Evolutionary conservation across 2,329 filamentous ascomycete species (phyloP).

Genomic region (Penicillium italicum): DNA sequence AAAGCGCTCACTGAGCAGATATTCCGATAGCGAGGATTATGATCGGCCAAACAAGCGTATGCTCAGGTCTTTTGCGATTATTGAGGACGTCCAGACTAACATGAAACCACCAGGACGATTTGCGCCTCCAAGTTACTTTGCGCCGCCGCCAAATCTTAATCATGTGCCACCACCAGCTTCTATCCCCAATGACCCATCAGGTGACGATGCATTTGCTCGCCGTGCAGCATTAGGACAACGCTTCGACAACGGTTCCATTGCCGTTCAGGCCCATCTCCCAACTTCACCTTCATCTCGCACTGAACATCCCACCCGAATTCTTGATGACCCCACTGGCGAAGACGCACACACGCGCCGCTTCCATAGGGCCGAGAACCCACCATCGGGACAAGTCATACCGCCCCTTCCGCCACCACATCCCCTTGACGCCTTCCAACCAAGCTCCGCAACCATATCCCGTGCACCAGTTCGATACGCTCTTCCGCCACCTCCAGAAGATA

Average conservation of each 20-base stretch:
- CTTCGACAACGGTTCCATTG: slow-evolving; percentile 8
- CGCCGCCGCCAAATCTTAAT: slow-evolving; percentile 49
- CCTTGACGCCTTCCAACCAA: slow-evolving; percentile 39
- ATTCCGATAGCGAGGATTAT: slow-evolving; percentile 51
- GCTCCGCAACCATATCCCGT: slow-evolving; percentile 65
- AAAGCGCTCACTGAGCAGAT: slow-evolving; percentile 43
- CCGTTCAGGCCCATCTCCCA: slow-evolving; percentile 11
- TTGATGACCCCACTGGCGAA: slow-evolving; percentile 24
- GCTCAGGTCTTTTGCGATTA: slow-evolving; percentile 16
- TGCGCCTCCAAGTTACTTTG: slow-evolving; percentile 51
- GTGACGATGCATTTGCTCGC: slow-evolving; percentile 66
- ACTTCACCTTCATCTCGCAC: slow-evolving; percentile 31
- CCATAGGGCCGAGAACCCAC: slow-evolving; percentile 23
- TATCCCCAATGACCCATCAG: slow-evolving; percentile 57
- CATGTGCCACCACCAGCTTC: slow-evolving; percentile 40
- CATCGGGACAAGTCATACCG: slow-evolving; percentile 24
- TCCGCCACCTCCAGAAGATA: slow-evolving; percentile 50
- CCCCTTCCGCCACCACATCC: slow-evolving; percentile 35
- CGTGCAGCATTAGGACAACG: slow-evolving; percentile 56
- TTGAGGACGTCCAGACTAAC: not conserved
- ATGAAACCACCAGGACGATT: slow-evolving; percentile 41
- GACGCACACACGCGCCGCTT: slow-evolving; percentile 26
- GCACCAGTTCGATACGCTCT: slow-evolving; percentile 71
- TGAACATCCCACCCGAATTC: slow-evolving; percentile 30
- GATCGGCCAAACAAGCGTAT: slow-evolving; percentile 48